Evolutionary conservation across 441 rosid species (phyloP).

Genomic region (Geranium incanum): DNA sequence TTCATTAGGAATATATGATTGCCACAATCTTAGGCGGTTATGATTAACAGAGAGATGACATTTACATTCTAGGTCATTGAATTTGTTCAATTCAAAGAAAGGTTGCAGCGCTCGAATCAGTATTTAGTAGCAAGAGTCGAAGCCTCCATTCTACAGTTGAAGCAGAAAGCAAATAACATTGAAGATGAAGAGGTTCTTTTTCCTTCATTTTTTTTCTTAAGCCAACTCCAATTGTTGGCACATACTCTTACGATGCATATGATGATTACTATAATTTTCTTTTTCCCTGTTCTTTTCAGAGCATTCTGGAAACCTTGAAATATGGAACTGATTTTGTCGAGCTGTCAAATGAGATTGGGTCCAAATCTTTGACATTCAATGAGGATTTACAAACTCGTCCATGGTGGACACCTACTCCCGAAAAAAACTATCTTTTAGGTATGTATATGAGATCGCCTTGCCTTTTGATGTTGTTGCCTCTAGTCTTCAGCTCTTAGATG

Average conservation of each 20-base stretch:
- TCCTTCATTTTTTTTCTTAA: not conserved
- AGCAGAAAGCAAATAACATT: constrained; percentile 66
- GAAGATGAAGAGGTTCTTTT: constrained; percentile 68
- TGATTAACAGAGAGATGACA: constrained; percentile 11
- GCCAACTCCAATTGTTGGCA: not conserved
- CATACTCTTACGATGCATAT: constrained; percentile 2
- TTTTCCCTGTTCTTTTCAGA: constrained; percentile 31
- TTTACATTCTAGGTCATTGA: constrained; percentile 68
- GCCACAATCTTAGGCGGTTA: not conserved
- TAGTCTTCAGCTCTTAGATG: too few relatives aligned
- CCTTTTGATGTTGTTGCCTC: not conserved
- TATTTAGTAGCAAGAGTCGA: constrained; percentile 72
- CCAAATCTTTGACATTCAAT: constrained; percentile 63
- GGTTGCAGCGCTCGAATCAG: constrained; percentile 74
- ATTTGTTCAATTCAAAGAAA: constrained; percentile 91
- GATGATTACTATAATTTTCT: constrained; percentile 15
- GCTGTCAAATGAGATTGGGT: constrained; percentile 73
- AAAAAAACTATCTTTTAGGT: constrained; percentile 83
- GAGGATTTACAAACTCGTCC: constrained; percentile 90
- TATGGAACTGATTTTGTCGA: constrained; percentile 61
- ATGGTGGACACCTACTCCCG: constrained; percentile 96
- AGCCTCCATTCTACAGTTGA: constrained; percentile 63
- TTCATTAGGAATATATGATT: not conserved
- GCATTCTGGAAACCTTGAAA: constrained; percentile 65
- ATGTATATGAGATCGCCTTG: constrained; percentile 17